These are phyloP conservation scores for Trichoderma aggressivum DNA, from an alignment of 2,329 filamentous ascomycete genomes.

Conservation along the genomic window DNA sequence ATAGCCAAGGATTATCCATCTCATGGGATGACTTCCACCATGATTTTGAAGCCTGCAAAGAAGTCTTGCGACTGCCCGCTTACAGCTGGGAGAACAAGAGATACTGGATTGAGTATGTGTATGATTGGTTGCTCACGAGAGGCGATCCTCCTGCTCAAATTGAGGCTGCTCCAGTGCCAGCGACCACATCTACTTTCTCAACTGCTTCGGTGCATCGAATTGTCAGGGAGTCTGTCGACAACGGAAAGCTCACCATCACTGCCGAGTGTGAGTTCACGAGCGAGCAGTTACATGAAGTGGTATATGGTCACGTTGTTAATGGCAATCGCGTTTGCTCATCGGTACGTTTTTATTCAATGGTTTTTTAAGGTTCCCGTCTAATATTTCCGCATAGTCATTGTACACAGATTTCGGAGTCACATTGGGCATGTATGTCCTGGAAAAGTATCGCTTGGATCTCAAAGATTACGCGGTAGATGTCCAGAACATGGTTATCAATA, in stretches of 20 bases:
- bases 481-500: slow-evolving; percentile 42
- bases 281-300: slow-evolving; percentile 56
- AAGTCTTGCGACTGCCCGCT: slow-evolving; percentile 59
- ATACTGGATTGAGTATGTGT: slow-evolving; percentile 62
- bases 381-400: slow-evolving; percentile 26
- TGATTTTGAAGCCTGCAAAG: slow-evolving; percentile 35
- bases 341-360: neutral
- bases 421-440: slow-evolving; percentile 50
- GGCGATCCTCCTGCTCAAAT: slow-evolving; percentile 37
- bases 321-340: slow-evolving; percentile 64
- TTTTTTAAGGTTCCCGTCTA: slow-evolving; percentile 25
- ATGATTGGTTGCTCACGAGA: slow-evolving; percentile 63
- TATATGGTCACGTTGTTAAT: slow-evolving; percentile 66
- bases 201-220: slow-evolving; percentile 5
- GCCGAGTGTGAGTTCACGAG: slow-evolving; percentile 65
- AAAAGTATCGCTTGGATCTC: neutral
- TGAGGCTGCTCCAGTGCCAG: slow-evolving; percentile 51
- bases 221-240: neutral
- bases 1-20: slow-evolving; percentile 55
- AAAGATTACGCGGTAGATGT: slow-evolving; percentile 34
- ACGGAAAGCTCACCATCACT: slow-evolving; percentile 47
- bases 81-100: slow-evolving; percentile 73
- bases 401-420: slow-evolving; percentile 64
- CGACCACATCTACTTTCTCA: neutral
- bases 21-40: slow-evolving; percentile 68